Conservation (phyloP, 2,329 filamentous ascomycete genomes). For the Diaporthe capsici region DNA sequence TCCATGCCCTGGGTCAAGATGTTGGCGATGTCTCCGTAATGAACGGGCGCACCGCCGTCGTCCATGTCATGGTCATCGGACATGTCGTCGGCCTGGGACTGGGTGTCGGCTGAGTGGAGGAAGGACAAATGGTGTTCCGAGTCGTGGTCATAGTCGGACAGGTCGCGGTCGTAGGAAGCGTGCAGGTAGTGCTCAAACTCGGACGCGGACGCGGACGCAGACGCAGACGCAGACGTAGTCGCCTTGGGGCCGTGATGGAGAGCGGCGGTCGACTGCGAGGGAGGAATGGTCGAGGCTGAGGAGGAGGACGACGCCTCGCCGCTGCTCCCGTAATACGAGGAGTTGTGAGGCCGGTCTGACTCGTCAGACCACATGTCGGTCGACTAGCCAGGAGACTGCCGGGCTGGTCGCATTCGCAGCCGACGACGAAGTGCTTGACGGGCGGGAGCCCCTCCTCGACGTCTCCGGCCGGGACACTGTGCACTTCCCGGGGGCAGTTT, state of each 20-base stretch:
- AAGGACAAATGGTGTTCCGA: conserved; percentile 22
- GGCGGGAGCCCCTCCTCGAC: conserved; percentile 20
- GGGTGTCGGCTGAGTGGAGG: conserved; percentile 22
- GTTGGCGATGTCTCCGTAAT: conserved; percentile 43
- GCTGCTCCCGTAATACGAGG: conserved; percentile 14
- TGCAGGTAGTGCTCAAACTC: conserved; percentile 30
- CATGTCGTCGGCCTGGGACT: conserved; percentile 42
- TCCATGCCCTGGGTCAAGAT: conserved; percentile 45
- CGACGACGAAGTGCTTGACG: not conserved
- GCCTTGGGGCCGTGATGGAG: conserved; percentile 16
- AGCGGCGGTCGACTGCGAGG: not conserved
- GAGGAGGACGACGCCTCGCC: conserved; percentile 20
- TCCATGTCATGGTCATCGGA: conserved; percentile 46
- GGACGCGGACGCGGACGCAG: not conserved
- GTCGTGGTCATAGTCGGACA: conserved; percentile 27
- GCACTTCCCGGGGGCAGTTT: not conserved
- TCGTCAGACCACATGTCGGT: conserved; percentile 43
- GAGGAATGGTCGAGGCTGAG: conserved; percentile 15
- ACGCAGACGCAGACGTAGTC: not conserved
- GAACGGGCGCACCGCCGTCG: conserved; percentile 45
- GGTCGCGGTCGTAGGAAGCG: conserved; percentile 30
- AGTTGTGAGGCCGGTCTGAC: conserved; percentile 36
- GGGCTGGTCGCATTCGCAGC: conserved; percentile 38
- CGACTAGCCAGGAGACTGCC: conserved; percentile 36
- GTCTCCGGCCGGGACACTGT: conserved; percentile 1